phyloP scores from a whole-genome alignment of 805 yeast species.

The Wickerhamiella musiphila region DNA sequence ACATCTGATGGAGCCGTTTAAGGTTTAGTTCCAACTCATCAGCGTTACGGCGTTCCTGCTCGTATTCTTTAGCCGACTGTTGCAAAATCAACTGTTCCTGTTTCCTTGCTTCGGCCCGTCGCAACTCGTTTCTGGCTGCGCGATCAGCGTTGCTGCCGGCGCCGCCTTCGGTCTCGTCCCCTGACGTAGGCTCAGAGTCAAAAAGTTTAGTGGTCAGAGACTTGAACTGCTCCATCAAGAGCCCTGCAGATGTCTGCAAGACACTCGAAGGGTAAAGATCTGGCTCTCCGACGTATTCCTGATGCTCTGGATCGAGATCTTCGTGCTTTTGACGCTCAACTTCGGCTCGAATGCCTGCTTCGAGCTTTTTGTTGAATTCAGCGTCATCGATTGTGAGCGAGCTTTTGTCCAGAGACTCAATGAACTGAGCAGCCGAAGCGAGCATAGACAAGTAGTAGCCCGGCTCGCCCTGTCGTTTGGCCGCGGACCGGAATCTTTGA shows the following conservation, averaged over 20 bases:
- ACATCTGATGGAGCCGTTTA: slow-evolving; percentile 54
- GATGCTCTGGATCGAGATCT: slow-evolving; percentile 3
- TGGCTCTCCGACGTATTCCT: background rate
- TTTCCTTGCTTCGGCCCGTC: too few species aligned
- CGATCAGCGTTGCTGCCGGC: slow-evolving; percentile 17
- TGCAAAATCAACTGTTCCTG: too few species aligned
- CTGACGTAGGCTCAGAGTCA: slow-evolving; percentile 19
- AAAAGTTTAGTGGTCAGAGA: slow-evolving; percentile 21
- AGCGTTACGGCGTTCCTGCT: slow-evolving; percentile 30
- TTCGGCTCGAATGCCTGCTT: slow-evolving; percentile 25
- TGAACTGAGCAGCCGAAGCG: slow-evolving; percentile 72
- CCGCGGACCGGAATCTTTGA: slow-evolving; percentile 63
- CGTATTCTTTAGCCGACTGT: slow-evolving; percentile 24
- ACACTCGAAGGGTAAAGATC: slow-evolving; percentile 18
- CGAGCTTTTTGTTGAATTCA: slow-evolving; percentile 34
- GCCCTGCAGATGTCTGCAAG: slow-evolving; percentile 28
- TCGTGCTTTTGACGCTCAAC: slow-evolving; percentile 18
- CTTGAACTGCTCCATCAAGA: slow-evolving; percentile 33
- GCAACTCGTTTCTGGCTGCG: slow-evolving; percentile 23
- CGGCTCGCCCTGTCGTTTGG: slow-evolving; percentile 69
- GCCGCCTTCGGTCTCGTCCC: too few species aligned
- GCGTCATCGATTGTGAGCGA: slow-evolving; percentile 44
- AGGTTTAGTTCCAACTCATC: too few species aligned
- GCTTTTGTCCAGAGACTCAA: slow-evolving; percentile 39
- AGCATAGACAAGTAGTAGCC: slow-evolving; percentile 83